Conservation (phyloP, 2,329 filamentous ascomycete species). For the Ilyonectria mors-panacis region DNA sequence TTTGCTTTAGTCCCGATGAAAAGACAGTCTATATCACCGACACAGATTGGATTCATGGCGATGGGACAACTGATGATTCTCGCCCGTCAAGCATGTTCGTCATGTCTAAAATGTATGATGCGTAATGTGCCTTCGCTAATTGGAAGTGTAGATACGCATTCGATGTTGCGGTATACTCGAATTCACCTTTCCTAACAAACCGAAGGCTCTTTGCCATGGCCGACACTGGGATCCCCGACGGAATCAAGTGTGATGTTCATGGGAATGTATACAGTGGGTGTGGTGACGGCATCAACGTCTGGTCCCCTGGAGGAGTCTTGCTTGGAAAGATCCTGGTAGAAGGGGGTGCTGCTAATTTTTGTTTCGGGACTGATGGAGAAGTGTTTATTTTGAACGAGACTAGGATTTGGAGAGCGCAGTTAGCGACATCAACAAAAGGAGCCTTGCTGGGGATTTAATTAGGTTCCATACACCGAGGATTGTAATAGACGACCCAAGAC, state of each 20-base stretch:
- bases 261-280: slow-evolving; percentile 66
- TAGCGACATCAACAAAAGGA: slow-evolving; percentile 35
- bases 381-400: slow-evolving; percentile 65
- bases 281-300: slow-evolving; percentile 65
- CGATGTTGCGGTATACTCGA: slow-evolving; percentile 47
- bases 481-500: no score
- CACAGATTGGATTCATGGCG: slow-evolving; percentile 53
- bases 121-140: not conserved
- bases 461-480: no score
- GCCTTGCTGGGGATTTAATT: slow-evolving; percentile 37
- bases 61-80: slow-evolving; percentile 50
- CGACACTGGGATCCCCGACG: slow-evolving; percentile 62
- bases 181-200: slow-evolving; percentile 61
- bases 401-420: slow-evolving; percentile 55
- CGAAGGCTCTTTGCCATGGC: slow-evolving; percentile 66
- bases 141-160: slow-evolving; percentile 52
- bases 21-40: slow-evolving; percentile 63
- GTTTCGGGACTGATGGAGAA: slow-evolving; percentile 60
- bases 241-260: slow-evolving; percentile 62
- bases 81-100: slow-evolving; percentile 48
- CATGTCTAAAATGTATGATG: not conserved
- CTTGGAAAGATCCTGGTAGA: slow-evolving; percentile 61
- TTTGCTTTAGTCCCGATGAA: slow-evolving; percentile 63
- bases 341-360: slow-evolving; percentile 63
- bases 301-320: slow-evolving; percentile 61